Evolutionary conservation across 768 basidiomycete genomes (phyloP), one percentile per base, ranked within the genome.

Genomic region (Mycena pura): DNA sequence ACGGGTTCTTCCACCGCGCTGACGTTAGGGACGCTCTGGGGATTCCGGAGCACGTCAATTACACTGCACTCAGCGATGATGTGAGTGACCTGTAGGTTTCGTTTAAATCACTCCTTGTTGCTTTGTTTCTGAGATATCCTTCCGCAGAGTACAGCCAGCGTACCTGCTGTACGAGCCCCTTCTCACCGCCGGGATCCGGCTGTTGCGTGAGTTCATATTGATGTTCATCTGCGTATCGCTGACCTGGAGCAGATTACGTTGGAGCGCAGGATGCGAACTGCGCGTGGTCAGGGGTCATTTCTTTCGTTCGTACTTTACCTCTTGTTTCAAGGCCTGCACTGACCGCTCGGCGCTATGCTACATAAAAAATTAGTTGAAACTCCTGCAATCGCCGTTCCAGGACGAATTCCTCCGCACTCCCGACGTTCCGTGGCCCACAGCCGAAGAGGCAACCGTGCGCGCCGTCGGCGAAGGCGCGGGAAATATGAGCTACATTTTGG

Each of bases 381-480:
- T 72, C 32, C 46, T 76, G 5, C 56, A 48, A 21, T 60, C 63
- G 0, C 73, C 66, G 7, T 72, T 68, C 61, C 75, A 73, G 32
- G 45, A 67, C 2, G 52, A 63, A 7, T 77, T 77, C 56, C 62
- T 68, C 22, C 38, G 31, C 14, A 48, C 71, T 5, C 64, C 65
- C 0, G 77, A 77, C 43, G 45, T 74, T 5, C 69, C 72, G 2
- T 76, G 74, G 74, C 69, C 65, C 1, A 52, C 57, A 61, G 57
- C 51, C 22, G 29, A 58, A 22, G 63, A 66, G 31, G 64, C 59
- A 14, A 72, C 70, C 25, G 69, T 74, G 6, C 74, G 72, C 10
- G 65, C 58, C 5, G 66, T 74, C 14, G 73, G 69, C 1, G 62
- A 67, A n/a, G 74, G 74, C n/a, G 73, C 76, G 6, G 76, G 76